Evolutionary conservation across 139 green algal species (phyloP).

Genomic region (Micromonas commoda): DNA sequence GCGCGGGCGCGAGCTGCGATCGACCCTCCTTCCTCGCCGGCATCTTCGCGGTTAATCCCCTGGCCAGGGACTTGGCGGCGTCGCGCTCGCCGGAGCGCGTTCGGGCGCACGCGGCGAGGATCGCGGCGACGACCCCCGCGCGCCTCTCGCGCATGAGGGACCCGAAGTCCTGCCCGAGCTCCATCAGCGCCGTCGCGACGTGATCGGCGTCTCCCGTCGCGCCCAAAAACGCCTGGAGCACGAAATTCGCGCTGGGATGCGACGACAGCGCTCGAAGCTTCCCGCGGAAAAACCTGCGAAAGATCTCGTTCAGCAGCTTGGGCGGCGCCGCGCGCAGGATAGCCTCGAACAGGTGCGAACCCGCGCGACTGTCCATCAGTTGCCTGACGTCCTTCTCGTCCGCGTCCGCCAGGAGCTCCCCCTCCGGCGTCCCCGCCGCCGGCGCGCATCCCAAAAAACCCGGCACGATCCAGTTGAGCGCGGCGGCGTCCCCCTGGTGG

Average conservation of each 20-base stretch:
- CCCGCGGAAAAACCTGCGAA: conserved; percentile 14
- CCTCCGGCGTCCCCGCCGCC: conserved; percentile 1
- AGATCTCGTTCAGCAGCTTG: conserved; percentile 6
- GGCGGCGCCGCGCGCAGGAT: conserved; percentile 4
- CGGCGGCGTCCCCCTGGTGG: conserved; percentile 3
- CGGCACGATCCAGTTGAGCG: conserved; percentile 22
- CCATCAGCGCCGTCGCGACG: background rate
- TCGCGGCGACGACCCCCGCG: conserved; percentile 8
- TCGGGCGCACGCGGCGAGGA: conserved; percentile 11
- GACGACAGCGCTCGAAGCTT: background rate
- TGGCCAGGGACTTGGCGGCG: background rate
- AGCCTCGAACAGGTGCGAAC: conserved; percentile 8
- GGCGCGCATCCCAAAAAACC: conserved; percentile 21
- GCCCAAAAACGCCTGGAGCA: conserved; percentile 16
- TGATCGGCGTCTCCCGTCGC: background rate
- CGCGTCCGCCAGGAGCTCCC: conserved; percentile 13
- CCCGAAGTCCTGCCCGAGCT: conserved; percentile 8
- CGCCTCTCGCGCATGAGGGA: conserved; percentile 2
- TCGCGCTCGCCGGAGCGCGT: background rate
- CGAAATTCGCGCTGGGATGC: conserved; percentile 18
- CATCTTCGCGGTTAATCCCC: conserved; percentile 16
- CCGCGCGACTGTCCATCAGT: background rate
- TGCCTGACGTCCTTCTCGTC: conserved; percentile 1
- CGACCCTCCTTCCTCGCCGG: background rate
- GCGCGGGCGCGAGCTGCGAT: conserved; percentile 21